Base-by-base conservation (phyloP, 768 basidiomycete species). In the Lentinula detonsa region DNA sequence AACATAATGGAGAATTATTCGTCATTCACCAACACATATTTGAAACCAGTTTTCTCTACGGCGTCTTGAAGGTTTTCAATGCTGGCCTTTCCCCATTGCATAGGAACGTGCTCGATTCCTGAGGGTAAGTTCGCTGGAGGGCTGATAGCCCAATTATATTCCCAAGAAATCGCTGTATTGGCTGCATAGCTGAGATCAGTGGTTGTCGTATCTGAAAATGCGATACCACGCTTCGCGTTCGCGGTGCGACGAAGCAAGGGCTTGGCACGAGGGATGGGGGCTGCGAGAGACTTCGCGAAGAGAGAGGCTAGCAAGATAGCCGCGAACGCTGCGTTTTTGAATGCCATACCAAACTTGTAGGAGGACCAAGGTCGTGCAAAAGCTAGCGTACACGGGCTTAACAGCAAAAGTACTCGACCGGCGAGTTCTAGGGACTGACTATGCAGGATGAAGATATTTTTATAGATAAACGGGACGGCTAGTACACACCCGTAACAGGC, bases 191-290 rank as follows among this genome's bases (percentile, higher is more conserved):
- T 23, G 10, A 39, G 35, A 28, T 59, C 34, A n/a, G 43, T 11
- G 1, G 28, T 34, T 7, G 31, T 34, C n/a, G 18, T 28, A 15
- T 31, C 23, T 6, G 43, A 23, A 16, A 33, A 51, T 21, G 58
- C 48, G 2, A 59, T 59, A n/a, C 58, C 58, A n/a, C 58, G 58
- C 35, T 59, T 59, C 1, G 48, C 15, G 48, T 59, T 59, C 31
- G 23, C 34, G 15, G 28, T 18, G 28, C 56, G 56, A 57, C 23
- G 56, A 28, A 23, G 3, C 48, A 49, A 13, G 2, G 42, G 42
- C 16, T 54, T n/a, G 52, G 21, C 50, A 54, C 52, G 52, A 21
- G 34, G 52, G 10, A 54, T 54, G 33, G 48, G 48, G 8, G 48
- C 48, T 28, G 48, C 48, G 28, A 15, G 31, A 10, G 48, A 49